Conservation (phyloP, 2,329 filamentous ascomycete genomes). For the Xylariomycetidae sp. region DNA sequence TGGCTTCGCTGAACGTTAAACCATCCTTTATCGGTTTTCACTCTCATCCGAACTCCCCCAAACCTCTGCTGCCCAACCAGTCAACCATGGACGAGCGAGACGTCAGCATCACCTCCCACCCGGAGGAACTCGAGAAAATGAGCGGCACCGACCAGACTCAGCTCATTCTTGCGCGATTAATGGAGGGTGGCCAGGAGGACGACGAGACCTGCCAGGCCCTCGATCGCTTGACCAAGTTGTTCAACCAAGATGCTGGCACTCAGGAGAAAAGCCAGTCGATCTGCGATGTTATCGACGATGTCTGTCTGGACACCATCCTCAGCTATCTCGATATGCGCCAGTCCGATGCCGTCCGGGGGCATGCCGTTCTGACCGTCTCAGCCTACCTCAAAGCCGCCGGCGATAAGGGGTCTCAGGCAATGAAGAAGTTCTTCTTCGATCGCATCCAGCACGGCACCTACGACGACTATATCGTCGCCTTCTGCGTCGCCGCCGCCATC, state of each 20-base stretch:
- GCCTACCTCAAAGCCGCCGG: slow-evolving; percentile 76
- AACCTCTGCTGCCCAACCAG: too few species aligned
- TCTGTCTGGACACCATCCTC: slow-evolving; percentile 80
- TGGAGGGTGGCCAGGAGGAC: slow-evolving; percentile 85
- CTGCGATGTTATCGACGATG: slow-evolving; percentile 60
- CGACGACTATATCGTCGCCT: slow-evolving; percentile 85
- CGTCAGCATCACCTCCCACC: slow-evolving; percentile 17
- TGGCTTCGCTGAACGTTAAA: too few species aligned
- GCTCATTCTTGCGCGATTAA: slow-evolving; percentile 78
- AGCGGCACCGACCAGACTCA: slow-evolving; percentile 53
- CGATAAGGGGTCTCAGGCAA: slow-evolving; percentile 61
- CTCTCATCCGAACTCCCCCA: too few species aligned
- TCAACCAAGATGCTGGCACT: slow-evolving; percentile 46
- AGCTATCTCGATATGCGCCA: slow-evolving; percentile 80
- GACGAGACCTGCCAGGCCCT: slow-evolving; percentile 59
- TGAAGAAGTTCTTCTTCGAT: slow-evolving; percentile 68
- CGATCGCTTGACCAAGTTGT: slow-evolving; percentile 52
- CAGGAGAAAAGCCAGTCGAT: slow-evolving; percentile 42
- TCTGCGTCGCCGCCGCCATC: slow-evolving; percentile 82
- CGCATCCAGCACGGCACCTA: slow-evolving; percentile 69
- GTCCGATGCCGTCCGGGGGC: slow-evolving; percentile 64
- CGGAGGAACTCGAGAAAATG: slow-evolving; percentile 21
- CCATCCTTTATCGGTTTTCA: too few species aligned
- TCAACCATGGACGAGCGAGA: slow-evolving; percentile 23
- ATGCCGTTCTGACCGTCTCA: slow-evolving; percentile 75